Evolutionary conservation across 345 rosid species (phyloP).

Genomic region (Punica granatum): DNA sequence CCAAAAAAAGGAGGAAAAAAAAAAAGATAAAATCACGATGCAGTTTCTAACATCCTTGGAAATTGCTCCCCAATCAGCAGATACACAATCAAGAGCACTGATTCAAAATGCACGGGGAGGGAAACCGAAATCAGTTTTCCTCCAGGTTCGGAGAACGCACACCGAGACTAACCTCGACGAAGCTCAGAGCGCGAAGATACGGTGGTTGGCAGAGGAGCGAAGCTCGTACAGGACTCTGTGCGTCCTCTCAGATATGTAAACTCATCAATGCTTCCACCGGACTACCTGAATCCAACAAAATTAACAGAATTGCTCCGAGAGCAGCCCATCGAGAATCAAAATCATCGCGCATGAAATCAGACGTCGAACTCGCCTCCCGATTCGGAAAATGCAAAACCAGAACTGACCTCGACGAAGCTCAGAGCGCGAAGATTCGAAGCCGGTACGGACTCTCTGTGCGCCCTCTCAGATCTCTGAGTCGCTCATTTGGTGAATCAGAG

Average conservation of each 20-base stretch:
- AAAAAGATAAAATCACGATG: constrained; percentile 7
- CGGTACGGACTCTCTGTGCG: neutral
- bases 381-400: no score
- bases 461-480: constrained; percentile 2
- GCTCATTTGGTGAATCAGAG: neutral
- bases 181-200: neutral
- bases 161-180: neutral
- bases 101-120: neutral
- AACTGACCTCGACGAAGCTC: neutral
- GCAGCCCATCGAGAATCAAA: no score
- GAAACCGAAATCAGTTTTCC: neutral
- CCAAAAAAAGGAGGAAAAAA: neutral
- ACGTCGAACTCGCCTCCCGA: no score
- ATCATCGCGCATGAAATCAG: no score
- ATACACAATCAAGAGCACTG: neutral
- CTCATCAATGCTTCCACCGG: no score
- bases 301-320: no score
- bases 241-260: constrained; percentile 1
- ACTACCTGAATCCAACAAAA: no score
- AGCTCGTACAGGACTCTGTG: neutral
- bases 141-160: neutral
- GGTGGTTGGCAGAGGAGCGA: neutral
- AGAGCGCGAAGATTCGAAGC: neutral
- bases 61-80: neutral
- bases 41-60: neutral